Evolutionary conservation across 805 yeast species (phyloP).

Genomic region (Komagataella pastoris): DNA sequence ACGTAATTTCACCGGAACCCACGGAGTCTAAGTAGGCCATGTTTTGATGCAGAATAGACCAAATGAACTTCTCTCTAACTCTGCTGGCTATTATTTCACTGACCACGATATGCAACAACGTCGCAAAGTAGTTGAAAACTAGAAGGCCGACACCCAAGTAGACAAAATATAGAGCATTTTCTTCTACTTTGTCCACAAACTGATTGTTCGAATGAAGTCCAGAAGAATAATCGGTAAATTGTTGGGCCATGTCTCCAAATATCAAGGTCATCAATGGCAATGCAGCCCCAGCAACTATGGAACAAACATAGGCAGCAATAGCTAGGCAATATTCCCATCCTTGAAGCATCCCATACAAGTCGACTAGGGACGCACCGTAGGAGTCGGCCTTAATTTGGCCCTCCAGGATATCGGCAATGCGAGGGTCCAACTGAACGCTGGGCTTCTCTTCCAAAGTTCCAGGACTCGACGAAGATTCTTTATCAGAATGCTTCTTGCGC

Average conservation of each 20-base stretch:
- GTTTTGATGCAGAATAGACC: constrained; percentile 22
- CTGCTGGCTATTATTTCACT: constrained; percentile 25
- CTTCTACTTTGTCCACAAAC: constrained; percentile 20
- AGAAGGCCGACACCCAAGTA: constrained; percentile 23
- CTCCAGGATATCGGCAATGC: background rate
- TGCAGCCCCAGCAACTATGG: constrained; percentile 23
- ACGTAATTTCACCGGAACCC: constrained; percentile 27
- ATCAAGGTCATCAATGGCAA: constrained; percentile 26
- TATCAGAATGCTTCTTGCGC: background rate
- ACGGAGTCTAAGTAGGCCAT: constrained; percentile 25
- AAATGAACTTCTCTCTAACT: constrained; percentile 19
- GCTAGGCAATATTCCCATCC: constrained; percentile 15
- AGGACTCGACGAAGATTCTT: background rate
- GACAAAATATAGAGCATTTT: constrained; percentile 22
- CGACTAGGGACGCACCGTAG: background rate
- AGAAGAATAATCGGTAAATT: constrained; percentile 18
- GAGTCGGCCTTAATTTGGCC: background rate
- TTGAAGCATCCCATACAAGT: background rate
- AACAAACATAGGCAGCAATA: constrained; percentile 15
- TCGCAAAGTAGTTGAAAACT: constrained; percentile 16
- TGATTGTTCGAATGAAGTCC: constrained; percentile 7
- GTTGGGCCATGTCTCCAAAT: constrained; percentile 23
- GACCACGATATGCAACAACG: constrained; percentile 19
- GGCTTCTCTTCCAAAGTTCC: background rate
- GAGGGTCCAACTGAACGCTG: background rate